Evolutionary conservation across 257 asterid genomes (phyloP).

Genomic region (Solanum bukasovii): DNA sequence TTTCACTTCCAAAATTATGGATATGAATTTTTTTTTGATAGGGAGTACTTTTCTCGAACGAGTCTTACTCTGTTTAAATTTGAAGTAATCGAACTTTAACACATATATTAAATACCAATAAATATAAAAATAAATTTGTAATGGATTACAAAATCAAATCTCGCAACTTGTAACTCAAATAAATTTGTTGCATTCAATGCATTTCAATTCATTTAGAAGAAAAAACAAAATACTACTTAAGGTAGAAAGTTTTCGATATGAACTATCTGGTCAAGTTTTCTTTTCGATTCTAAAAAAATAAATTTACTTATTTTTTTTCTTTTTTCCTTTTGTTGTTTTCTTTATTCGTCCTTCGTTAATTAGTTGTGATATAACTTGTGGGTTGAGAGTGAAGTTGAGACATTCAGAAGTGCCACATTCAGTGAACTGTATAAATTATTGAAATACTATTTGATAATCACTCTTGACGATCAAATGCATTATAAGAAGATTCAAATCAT

Average conservation of each 20-base stretch:
- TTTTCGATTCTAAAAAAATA: neutral
- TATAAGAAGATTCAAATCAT: too few species aligned
- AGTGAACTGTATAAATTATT: neutral
- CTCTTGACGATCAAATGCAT: too few species aligned
- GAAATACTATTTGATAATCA: neutral
- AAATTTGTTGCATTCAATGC: neutral
- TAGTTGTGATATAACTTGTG: neutral
- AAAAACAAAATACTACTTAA: neutral
- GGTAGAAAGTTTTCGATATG: neutral
- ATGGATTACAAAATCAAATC: neutral
- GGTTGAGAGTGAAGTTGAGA: neutral
- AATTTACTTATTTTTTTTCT: neutral
- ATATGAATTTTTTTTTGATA: neutral
- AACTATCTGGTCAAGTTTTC: neutral
- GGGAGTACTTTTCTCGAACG: neutral
- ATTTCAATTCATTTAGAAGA: neutral
- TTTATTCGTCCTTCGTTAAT: neutral
- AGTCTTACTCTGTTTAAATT: neutral
- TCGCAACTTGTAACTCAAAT: neutral
- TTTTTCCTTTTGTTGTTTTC: neutral
- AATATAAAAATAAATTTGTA: neutral
- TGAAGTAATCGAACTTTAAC: rapidly evolving
- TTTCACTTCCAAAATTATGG: neutral
- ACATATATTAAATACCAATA: rapidly evolving
- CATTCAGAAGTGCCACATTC: neutral